Percentiles rank a stretch among this genome's conserved stretches.
These are phyloP conservation scores for Xylariales sp. DNA, from an alignment of 2,329 filamentous ascomycete species.

Conservation along the genomic window DNA sequence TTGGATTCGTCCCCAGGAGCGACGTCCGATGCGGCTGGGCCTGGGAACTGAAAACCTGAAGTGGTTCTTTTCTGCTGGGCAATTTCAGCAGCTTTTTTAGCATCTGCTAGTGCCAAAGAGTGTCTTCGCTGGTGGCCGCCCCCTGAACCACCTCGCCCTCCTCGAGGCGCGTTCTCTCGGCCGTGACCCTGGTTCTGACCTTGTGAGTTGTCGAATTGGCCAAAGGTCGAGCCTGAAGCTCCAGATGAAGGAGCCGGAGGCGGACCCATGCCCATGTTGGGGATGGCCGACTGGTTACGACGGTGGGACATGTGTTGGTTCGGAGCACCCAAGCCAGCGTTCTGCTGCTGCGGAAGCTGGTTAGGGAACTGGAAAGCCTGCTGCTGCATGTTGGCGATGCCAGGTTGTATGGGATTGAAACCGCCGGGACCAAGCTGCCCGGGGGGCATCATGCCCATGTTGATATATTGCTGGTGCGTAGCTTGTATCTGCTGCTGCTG, in stretches of 20 bases:
- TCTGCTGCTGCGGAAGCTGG: slow-evolving; percentile 66
- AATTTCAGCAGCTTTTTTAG: slow-evolving; percentile 94
- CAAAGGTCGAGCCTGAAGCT: slow-evolving; percentile 72
- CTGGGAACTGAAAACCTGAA: slow-evolving; percentile 90
- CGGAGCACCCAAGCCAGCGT: slow-evolving; percentile 69
- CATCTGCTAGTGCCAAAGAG: slow-evolving; percentile 89
- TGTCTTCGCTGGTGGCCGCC: slow-evolving; percentile 89
- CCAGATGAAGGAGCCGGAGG: slow-evolving; percentile 91
- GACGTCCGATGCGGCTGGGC: slow-evolving; percentile 62
- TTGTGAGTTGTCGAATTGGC: slow-evolving; percentile 69
- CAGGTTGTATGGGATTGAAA: slow-evolving; percentile 75
- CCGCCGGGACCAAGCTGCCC: slow-evolving; percentile 72
- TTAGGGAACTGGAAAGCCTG: slow-evolving; percentile 88
- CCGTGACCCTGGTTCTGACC: slow-evolving; percentile 47
- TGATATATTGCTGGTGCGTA: slow-evolving; percentile 95
- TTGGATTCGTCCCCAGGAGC: slow-evolving; percentile 54
- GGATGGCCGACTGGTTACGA: slow-evolving; percentile 95
- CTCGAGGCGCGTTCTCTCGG: slow-evolving; percentile 66
- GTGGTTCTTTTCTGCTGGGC: slow-evolving; percentile 96
- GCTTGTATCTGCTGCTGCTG: slow-evolving; percentile 97
- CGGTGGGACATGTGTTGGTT: slow-evolving; percentile 82
- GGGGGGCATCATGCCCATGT: slow-evolving; percentile 90
- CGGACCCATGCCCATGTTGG: slow-evolving; percentile 84
- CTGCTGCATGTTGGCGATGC: slow-evolving; percentile 73
- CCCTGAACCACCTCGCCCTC: slow-evolving; percentile 67